Percentiles rank a stretch among this genome's conserved stretches.
phyloP scores from a whole-genome alignment of 257 asterid species.

The Voacanga thouarsii region DNA sequence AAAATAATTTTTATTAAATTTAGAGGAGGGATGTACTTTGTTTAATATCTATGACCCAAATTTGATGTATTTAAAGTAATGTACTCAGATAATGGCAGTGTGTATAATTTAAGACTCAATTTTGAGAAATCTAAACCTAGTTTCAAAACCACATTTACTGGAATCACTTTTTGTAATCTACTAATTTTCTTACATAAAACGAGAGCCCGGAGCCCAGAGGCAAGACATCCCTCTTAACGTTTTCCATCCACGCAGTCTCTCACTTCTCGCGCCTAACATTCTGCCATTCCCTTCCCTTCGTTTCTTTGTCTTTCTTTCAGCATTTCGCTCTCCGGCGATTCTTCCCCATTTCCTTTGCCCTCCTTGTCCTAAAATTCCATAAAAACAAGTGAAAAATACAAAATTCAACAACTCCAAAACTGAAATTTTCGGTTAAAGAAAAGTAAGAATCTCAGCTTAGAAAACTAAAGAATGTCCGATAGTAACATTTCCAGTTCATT shows the following conservation, averaged over 20 bases:
- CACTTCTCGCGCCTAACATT: constrained; percentile 2
- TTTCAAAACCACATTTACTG: too few species aligned
- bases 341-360: neutral
- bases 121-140: too few species aligned
- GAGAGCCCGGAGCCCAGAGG: neutral
- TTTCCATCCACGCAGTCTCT: neutral
- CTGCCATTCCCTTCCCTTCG: neutral
- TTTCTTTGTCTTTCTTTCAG: neutral
- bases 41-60: too few species aligned
- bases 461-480: neutral
- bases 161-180: too few species aligned
- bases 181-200: neutral
- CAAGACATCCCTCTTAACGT: neutral
- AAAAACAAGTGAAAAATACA: too few species aligned
- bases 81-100: too few species aligned
- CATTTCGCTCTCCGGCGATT: neutral
- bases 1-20: too few species aligned
- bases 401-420: neutral
- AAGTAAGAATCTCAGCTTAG: neutral
- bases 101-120: too few species aligned
- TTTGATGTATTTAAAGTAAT: too few species aligned
- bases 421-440: neutral
- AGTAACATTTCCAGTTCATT: constrained; percentile 7
- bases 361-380: constrained; percentile 6
- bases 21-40: too few species aligned